Conservation (phyloP, 2,329 filamentous ascomycete species). For the Immersiporthe knoxdaviesiana region DNA sequence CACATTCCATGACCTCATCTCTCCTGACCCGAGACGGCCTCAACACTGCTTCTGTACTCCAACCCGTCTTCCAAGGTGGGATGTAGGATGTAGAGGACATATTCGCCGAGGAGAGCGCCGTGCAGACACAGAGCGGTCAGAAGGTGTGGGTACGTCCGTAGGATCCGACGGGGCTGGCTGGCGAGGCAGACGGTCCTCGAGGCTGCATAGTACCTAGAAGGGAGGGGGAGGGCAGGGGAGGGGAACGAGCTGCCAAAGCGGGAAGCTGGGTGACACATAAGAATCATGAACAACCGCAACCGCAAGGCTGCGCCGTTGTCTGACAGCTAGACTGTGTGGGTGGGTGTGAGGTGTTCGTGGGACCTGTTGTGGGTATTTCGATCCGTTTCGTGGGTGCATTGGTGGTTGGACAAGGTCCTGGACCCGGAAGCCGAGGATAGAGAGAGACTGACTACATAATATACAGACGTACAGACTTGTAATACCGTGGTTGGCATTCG, state of each 20-base stretch:
- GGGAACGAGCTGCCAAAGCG: slow-evolving; percentile 3
- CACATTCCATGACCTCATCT: not conserved
- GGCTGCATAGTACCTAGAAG: not conserved
- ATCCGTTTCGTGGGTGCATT: not conserved
- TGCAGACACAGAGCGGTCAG: not conserved
- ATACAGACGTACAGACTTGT: too few species aligned
- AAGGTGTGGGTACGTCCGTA: slow-evolving; percentile 1
- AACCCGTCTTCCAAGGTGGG: not conserved
- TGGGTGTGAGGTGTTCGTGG: not conserved
- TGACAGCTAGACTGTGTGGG: not conserved
- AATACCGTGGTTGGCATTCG: too few species aligned
- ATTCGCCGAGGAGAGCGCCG: not conserved
- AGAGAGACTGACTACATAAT: not conserved
- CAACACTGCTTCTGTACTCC: not conserved
- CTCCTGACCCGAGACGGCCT: not conserved
- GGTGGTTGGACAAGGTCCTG: not conserved
- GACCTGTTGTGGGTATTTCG: not conserved
- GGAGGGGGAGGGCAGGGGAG: too few species aligned
- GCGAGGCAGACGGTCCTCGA: not conserved
- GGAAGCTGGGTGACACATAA: not conserved
- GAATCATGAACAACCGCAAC: not conserved
- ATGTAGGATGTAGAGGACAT: not conserved
- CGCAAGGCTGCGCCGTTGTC: slow-evolving; percentile 1
- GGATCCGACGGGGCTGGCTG: not conserved
- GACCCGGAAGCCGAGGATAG: not conserved